Percentiles rank a stretch among this genome's conserved stretches.
These are phyloP conservation scores for Trametes coccinea DNA, from an alignment of 768 basidiomycete species.

Conservation along the genomic window DNA sequence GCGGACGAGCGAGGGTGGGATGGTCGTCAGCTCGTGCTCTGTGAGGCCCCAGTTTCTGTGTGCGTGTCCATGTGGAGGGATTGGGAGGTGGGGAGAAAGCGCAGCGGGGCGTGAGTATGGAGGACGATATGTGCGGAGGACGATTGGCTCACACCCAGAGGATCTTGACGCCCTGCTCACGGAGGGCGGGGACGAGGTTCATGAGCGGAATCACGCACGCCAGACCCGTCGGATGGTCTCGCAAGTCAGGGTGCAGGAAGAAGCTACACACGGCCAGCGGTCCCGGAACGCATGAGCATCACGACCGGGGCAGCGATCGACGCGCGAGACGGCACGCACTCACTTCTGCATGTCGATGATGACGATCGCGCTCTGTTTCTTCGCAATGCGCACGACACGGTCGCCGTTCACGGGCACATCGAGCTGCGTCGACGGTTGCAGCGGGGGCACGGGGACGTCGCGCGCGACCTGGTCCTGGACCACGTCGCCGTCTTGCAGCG, in stretches of 20 bases:
- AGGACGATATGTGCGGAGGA: neutral
- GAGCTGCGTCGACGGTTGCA: constrained; percentile 40
- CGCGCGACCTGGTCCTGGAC: constrained; percentile 7
- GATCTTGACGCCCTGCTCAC: constrained; percentile 53
- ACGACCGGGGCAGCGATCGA: neutral
- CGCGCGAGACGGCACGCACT: constrained; percentile 13
- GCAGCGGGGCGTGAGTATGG: neutral
- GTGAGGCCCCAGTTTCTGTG: constrained; percentile 73
- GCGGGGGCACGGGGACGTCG: constrained; percentile 29
- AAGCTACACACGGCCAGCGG: constrained; percentile 39
- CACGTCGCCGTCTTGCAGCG: constrained; percentile 5
- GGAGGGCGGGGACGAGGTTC: constrained; percentile 47
- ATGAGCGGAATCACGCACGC: constrained; percentile 57
- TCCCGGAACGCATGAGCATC: neutral
- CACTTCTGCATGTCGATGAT: constrained; percentile 79
- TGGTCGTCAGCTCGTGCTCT: constrained; percentile 57
- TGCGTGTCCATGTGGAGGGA: neutral
- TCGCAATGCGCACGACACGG: constrained; percentile 51
- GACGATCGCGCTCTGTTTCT: constrained; percentile 53
- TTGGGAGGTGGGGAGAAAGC: neutral
- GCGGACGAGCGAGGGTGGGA: constrained; percentile 61
- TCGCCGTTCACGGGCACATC: constrained; percentile 58
- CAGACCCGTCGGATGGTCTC: constrained; percentile 55
- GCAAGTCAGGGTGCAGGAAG: constrained; percentile 63
- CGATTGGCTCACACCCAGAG: constrained; percentile 58